Conservation (phyloP, 2,329 filamentous ascomycete genomes). For the Xylariales sp. region DNA sequence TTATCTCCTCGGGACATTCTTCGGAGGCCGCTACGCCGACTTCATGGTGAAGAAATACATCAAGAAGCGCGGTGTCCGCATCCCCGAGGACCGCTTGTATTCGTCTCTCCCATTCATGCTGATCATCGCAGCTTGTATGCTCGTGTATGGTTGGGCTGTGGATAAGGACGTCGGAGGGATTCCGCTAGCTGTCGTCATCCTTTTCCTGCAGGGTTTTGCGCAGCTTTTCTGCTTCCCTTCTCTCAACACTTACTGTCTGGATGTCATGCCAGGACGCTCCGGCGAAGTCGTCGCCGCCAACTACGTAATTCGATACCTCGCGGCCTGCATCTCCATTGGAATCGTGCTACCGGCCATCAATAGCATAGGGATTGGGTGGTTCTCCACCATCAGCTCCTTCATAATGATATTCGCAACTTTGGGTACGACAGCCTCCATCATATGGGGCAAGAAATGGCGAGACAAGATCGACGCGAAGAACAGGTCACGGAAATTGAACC, state of each 20-base stretch:
- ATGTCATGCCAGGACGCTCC: slow-evolving; percentile 69
- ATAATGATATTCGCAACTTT: slow-evolving; percentile 32
- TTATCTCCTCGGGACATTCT: slow-evolving; percentile 60
- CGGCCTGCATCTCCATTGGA: slow-evolving; percentile 67
- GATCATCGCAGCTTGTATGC: slow-evolving; percentile 59
- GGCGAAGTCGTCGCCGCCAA: slow-evolving; percentile 77
- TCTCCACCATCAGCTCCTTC: slow-evolving; percentile 53
- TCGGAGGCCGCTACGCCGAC: slow-evolving; percentile 51
- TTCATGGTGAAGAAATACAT: slow-evolving; percentile 33
- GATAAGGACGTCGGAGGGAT: slow-evolving; percentile 47
- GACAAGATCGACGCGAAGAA: slow-evolving; percentile 26
- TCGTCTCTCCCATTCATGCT: slow-evolving; percentile 57
- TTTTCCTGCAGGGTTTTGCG: slow-evolving; percentile 71
- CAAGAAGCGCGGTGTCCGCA: slow-evolving; percentile 44
- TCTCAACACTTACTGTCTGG: slow-evolving; percentile 76
- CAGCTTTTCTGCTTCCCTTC: slow-evolving; percentile 74
- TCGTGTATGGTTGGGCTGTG: slow-evolving; percentile 56
- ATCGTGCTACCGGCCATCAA: slow-evolving; percentile 72
- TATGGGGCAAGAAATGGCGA: slow-evolving; percentile 35
- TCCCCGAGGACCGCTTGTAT: slow-evolving; percentile 67
- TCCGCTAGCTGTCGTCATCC: slow-evolving; percentile 61
- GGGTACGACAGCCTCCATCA: slow-evolving; percentile 31
- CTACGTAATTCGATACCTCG: slow-evolving; percentile 73
- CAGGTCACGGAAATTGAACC: slow-evolving; percentile 12
- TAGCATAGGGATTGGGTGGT: slow-evolving; percentile 75